These are phyloP conservation scores for Xylaria sp. DNA, from an alignment of 495 filamentous ascomycete species.

Conservation along the genomic window DNA sequence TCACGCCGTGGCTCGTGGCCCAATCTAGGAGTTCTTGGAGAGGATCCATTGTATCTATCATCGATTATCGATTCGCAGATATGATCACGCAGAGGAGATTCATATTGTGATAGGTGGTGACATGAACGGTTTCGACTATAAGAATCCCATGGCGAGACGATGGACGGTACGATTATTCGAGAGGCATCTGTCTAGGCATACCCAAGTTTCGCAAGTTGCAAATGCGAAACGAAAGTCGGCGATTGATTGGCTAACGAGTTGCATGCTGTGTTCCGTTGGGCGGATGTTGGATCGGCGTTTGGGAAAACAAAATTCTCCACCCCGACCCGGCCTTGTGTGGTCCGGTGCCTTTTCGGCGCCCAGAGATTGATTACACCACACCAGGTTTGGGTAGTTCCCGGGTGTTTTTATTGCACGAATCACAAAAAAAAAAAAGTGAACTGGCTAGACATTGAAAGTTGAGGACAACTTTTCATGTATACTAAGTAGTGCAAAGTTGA, in stretches of 20 bases:
- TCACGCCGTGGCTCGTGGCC: conserved; percentile 65
- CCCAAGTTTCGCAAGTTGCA: not conserved
- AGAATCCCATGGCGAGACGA: not conserved
- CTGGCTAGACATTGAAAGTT: not conserved
- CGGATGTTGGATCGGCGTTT: conserved; percentile 28
- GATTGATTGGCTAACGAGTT: conserved; percentile 7
- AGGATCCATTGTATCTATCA: conserved; percentile 34
- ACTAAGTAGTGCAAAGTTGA: not conserved
- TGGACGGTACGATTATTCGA: not conserved
- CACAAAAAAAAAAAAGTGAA: not conserved
- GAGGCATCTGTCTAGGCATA: not conserved
- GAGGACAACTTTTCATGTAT: not conserved
- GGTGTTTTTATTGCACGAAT: not conserved
- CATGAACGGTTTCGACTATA: not conserved
- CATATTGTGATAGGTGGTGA: not conserved
- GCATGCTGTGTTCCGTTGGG: conserved; percentile 29
- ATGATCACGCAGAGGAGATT: not conserved
- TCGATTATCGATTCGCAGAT: not conserved
- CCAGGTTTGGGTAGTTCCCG: not conserved
- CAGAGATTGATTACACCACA: not conserved
- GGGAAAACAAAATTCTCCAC: conserved; percentile 24
- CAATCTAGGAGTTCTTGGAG: conserved; percentile 64
- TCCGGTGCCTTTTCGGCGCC: conserved; percentile 3
- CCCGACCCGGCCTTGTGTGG: conserved; percentile 3
- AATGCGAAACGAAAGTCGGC: not conserved